phyloP scores from a whole-genome alignment of 208 protist species.

The Naegleria gruberi region DNA sequence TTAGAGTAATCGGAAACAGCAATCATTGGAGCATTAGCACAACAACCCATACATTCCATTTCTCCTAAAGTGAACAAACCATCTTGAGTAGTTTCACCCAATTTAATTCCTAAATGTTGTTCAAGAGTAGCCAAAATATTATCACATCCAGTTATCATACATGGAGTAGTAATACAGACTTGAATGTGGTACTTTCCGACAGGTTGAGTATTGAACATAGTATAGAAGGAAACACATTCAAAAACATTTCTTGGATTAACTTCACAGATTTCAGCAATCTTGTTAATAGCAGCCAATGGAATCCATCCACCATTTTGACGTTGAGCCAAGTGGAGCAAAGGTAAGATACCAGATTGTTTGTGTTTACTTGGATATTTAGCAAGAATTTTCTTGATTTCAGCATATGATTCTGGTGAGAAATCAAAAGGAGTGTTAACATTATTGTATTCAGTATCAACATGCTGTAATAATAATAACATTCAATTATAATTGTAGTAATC shows the following conservation, averaged over 20 bases:
- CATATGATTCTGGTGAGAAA: constrained; percentile 72
- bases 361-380: constrained; percentile 65
- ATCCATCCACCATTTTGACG: constrained; percentile 77
- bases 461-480: background rate
- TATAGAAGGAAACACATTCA: constrained; percentile 80
- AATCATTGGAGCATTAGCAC: constrained; percentile 83
- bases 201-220: constrained; percentile 86
- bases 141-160: constrained; percentile 77
- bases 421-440: constrained; percentile 56
- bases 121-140: constrained; percentile 66
- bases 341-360: background rate
- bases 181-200: constrained; percentile 80
- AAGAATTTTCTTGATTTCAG: constrained; percentile 71
- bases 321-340: constrained; percentile 55
- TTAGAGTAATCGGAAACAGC: constrained; percentile 72
- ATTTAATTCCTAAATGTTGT: constrained; percentile 62
- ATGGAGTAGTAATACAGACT: constrained; percentile 81
- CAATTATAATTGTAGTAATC: no score
- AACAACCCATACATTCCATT: constrained; percentile 85
- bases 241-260: constrained; percentile 78
- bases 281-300: constrained; percentile 81
- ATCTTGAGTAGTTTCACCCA: constrained; percentile 18
- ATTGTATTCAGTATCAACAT: constrained; percentile 11
- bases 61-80: constrained; percentile 67
- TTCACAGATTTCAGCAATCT: constrained; percentile 81